Evolutionary conservation across 169 alveolate genomes (phyloP).

Genomic region (Plasmodium vivax): DNA sequence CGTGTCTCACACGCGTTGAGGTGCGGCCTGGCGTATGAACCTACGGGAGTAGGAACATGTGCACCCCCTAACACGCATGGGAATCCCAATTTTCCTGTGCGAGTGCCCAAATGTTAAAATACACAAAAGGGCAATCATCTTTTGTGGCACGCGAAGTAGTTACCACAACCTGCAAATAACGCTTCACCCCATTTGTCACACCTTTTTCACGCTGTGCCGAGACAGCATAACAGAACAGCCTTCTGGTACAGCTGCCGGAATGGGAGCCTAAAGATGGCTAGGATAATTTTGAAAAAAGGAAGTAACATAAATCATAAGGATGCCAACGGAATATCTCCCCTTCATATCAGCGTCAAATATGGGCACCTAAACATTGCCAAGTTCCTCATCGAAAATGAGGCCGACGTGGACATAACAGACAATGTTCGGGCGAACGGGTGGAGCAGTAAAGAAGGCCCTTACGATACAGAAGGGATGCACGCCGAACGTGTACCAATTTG

Average conservation of each 20-base stretch:
- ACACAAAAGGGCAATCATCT: neutral
- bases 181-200: neutral
- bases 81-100: neutral
- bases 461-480: neutral
- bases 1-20: neutral
- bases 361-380: constrained; percentile 56
- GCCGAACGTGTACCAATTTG: neutral
- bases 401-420: constrained; percentile 44
- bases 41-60: neutral
- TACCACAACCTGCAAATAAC: neutral
- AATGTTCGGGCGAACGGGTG: constrained; percentile 5
- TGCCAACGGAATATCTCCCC: constrained; percentile 51
- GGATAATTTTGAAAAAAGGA: constrained; percentile 63
- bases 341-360: constrained; percentile 59
- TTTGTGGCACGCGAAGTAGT: neutral
- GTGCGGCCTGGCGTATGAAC: neutral
- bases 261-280: constrained; percentile 65
- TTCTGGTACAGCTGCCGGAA: constrained; percentile 66
- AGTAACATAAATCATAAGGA: constrained; percentile 71
- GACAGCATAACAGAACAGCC: constrained; percentile 61
- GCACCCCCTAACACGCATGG: neutral
- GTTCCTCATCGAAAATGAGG: constrained; percentile 59
- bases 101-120: neutral
- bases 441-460: neutral
- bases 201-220: neutral